These are phyloP conservation scores for Liriodendron chinense DNA, from an alignment of 164 flowering plant species.

Conservation along the genomic window DNA sequence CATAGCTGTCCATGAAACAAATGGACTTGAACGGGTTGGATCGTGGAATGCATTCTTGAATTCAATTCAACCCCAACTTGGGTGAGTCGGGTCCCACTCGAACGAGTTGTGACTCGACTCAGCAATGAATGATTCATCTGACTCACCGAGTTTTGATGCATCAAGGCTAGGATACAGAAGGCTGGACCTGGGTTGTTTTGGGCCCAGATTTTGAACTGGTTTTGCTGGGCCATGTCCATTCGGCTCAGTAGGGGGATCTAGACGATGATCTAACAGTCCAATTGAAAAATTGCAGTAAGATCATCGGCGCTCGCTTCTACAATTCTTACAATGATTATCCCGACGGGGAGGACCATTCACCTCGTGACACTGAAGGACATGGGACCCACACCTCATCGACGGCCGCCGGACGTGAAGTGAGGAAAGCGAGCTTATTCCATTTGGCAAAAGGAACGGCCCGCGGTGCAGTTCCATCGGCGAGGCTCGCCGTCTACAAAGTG, in stretches of 20 bases:
- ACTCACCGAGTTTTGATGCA: not conserved
- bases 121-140: not conserved
- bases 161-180: too few species aligned
- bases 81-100: not conserved
- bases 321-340: not conserved
- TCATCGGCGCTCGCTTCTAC: slow-evolving; percentile 42
- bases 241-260: not conserved
- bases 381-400: slow-evolving; percentile 91
- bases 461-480: slow-evolving; percentile 71
- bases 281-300: slow-evolving; percentile 25
- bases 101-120: not conserved
- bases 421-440: slow-evolving; percentile 52
- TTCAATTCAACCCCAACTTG: too few species aligned
- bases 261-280: not conserved
- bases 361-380: slow-evolving; percentile 52
- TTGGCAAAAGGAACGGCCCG: slow-evolving; percentile 65
- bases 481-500: slow-evolving; percentile 79
- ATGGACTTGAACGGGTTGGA: too few species aligned
- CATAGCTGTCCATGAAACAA: not conserved
- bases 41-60: too few species aligned
- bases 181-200: too few species aligned
- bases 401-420: slow-evolving; percentile 45
- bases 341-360: not conserved
- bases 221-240: not conserved
- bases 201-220: not conserved